Conservation (phyloP, 208 protist genomes). For the Acanthamoeba healyi region DNA sequence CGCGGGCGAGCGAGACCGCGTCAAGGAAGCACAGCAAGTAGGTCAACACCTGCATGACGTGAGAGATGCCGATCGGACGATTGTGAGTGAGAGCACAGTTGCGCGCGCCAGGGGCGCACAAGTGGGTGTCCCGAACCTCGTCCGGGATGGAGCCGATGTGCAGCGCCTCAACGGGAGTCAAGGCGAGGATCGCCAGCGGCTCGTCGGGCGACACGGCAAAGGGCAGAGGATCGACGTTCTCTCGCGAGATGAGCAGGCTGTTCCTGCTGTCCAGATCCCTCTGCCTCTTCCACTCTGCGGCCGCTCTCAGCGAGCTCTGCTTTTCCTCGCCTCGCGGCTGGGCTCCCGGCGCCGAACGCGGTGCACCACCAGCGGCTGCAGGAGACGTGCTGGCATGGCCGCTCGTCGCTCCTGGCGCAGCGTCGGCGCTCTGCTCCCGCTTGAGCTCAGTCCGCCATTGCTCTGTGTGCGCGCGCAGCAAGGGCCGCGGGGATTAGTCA, state of each 20-base stretch:
- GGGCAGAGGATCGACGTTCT: background rate
- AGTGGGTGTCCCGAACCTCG: background rate
- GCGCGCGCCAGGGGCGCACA: background rate
- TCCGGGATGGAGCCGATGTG: background rate
- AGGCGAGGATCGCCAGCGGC: background rate
- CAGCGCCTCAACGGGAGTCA: background rate
- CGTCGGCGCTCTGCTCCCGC: background rate
- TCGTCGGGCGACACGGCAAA: background rate
- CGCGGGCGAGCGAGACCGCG: background rate
- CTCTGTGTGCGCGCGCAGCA: background rate
- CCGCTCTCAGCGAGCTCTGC: background rate
- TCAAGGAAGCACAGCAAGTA: constrained; percentile 21
- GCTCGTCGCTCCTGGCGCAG: too few relatives aligned
- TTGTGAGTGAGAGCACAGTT: background rate
- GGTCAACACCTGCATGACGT: background rate
- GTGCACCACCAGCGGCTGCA: background rate
- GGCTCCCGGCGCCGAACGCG: background rate
- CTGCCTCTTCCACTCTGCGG: constrained; percentile 16
- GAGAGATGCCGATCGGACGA: background rate
- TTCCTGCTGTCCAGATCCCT: background rate
- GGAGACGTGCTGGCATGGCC: too few relatives aligned
- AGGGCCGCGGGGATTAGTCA: background rate
- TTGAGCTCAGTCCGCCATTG: constrained; percentile 18
- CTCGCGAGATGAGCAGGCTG: background rate
- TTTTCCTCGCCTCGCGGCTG: background rate